Conservation (phyloP, 257 asterid species). For the Linaria vulgaris region DNA sequence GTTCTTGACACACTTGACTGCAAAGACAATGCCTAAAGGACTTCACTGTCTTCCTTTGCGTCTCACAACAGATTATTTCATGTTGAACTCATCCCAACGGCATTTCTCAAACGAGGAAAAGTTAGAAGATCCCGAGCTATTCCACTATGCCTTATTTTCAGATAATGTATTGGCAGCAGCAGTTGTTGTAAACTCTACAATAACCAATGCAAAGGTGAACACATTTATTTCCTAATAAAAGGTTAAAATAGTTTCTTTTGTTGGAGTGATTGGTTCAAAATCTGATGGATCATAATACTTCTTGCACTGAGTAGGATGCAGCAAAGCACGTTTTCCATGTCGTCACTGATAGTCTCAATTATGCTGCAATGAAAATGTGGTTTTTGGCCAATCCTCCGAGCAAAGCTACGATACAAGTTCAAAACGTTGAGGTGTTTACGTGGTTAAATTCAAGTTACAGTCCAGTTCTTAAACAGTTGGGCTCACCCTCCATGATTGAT, state of each 20-base stretch:
- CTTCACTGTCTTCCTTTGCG: constrained; percentile 75
- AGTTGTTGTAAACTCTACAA: constrained; percentile 83
- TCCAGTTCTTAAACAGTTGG: constrained; percentile 84
- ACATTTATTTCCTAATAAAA: constrained; percentile 6
- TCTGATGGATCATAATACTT: neutral
- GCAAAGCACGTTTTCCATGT: constrained; percentile 80
- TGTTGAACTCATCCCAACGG: constrained; percentile 57
- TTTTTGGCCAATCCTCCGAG: constrained; percentile 80
- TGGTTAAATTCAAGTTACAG: constrained; percentile 96
- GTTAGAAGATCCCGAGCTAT: constrained; percentile 60
- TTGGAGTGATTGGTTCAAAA: neutral
- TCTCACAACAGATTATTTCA: constrained; percentile 59
- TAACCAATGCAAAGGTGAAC: constrained; percentile 71
- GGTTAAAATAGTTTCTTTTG: neutral
- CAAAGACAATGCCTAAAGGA: constrained; percentile 69
- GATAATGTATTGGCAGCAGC: constrained; percentile 91
- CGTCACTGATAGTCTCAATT: constrained; percentile 87
- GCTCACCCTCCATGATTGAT: constrained; percentile 76
- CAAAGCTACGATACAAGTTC: constrained; percentile 69
- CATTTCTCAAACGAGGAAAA: constrained; percentile 57
- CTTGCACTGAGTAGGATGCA: constrained; percentile 48
- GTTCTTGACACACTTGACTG: constrained; percentile 60
- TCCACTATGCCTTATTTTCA: constrained; percentile 90
- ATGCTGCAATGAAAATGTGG: constrained; percentile 98
- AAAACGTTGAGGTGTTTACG: constrained; percentile 79